A percentile compares a stretch with the other conserved stretches of the same genome.
These are phyloP conservation scores for Phytophthora boehmeriae DNA, from an alignment of 352 stramenopile species.

Conservation along the genomic window DNA sequence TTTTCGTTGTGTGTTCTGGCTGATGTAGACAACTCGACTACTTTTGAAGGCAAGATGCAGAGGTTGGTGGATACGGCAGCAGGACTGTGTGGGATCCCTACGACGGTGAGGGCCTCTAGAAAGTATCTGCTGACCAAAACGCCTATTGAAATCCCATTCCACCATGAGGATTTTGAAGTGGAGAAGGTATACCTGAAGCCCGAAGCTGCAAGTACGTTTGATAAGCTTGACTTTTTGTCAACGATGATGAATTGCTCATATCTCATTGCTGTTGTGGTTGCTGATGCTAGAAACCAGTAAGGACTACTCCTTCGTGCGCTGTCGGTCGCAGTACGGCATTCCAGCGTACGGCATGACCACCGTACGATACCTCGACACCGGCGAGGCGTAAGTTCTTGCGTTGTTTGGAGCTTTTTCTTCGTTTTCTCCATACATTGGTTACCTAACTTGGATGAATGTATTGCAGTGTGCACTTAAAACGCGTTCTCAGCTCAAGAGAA, in stretches of 20 bases:
- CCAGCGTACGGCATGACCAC: slow-evolving; percentile 88
- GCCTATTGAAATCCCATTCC: slow-evolving; percentile 66
- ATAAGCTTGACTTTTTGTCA: neutral
- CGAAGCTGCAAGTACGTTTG: slow-evolving; percentile 52
- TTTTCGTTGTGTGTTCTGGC: slow-evolving; percentile 4
- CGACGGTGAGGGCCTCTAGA: slow-evolving; percentile 74
- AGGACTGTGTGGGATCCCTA: slow-evolving; percentile 72
- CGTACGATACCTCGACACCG: slow-evolving; percentile 77
- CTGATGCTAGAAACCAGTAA: slow-evolving; percentile 63
- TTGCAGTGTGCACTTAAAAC: slow-evolving; percentile 80
- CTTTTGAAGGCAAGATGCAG: slow-evolving; percentile 89
- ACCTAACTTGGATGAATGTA: slow-evolving; percentile 1
- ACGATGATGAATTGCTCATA: neutral
- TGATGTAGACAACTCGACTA: slow-evolving; percentile 76
- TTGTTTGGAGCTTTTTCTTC: neutral
- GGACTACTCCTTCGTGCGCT: slow-evolving; percentile 88
- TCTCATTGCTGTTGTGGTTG: slow-evolving; percentile 7
- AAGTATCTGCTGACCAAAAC: slow-evolving; percentile 74
- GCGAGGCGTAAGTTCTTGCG: slow-evolving; percentile 63
- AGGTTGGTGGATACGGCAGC: slow-evolving; percentile 83
- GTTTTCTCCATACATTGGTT: too few species aligned
- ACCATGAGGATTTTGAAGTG: slow-evolving; percentile 88
- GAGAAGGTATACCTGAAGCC: slow-evolving; percentile 88
- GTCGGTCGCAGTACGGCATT: slow-evolving; percentile 84
- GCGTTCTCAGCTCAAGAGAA: slow-evolving; percentile 79